Evolutionary conservation across 2,329 filamentous ascomycete genomes (phyloP), one percentile per base, ranked within the genome.

Genomic region (Pseudogymnoascus sp.): DNA sequence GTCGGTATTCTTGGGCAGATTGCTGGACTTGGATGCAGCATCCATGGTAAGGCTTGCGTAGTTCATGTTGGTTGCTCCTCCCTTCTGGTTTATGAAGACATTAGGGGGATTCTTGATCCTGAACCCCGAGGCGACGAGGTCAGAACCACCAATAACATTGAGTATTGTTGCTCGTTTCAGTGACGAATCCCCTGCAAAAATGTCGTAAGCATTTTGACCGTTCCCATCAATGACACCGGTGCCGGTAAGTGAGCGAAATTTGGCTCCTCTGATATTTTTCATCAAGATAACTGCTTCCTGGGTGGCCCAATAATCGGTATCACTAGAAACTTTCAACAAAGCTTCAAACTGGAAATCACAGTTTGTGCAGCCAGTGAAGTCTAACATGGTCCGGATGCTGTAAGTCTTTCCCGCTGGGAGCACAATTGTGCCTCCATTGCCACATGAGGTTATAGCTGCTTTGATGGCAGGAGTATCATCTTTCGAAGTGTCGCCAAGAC

Each of bases 311-410:
- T 75, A 76, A 33, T 70, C 66, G 6, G 74, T 73, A 54, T 76
- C 69, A 2, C 71, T 69, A 1, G 73, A 71, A 3, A 74, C 73
- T 60, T 74, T 74, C 4, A 80, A 65, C 0, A 72, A 69, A 0
- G 78, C 78, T 61, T 81, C 76, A 5, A 80, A 68, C 62, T 79
- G 75, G 57, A 80, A 70, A 43, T 76, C 75, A 64, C 78, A 81
- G n/a, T 69, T 71, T 3, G 64, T 65, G 66, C 78, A 79, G 2
- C 73, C 74, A 1, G 70, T 69, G 37, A 79, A 76, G 47, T 75
- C 70, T 8, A 80, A 67, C 0, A 73, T 72, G n/a, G 74, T 76
- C 61, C 75, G 75, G 28, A 80, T 68, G 61, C 72, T 72, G 67
- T 78, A 80, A 0, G 75, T 77, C 3, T 65, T 70, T 8, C 71